Base-by-base conservation (phyloP, 306 rosid genomes). In the Glycine latifolia region DNA sequence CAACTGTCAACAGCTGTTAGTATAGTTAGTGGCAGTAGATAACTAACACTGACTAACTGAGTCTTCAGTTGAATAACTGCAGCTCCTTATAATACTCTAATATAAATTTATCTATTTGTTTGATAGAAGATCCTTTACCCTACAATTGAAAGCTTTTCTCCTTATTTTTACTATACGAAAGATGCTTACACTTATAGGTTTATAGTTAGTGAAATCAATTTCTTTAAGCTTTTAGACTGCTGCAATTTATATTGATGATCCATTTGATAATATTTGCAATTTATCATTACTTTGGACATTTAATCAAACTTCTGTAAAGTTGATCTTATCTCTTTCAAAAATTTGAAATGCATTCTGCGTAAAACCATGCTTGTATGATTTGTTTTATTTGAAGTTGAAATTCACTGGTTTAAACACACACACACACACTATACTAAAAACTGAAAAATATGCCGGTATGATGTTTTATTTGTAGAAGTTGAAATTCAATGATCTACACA, bases 291-390 rank as follows among this genome's bases (percentile, higher is more conserved):
- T 62, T 62, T 12, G 11, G 79, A 39, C 67, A 35, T 80, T 48
- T 2, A 46, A 58, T 54, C 50, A 41, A 39, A 8, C 61, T 60
- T 66, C 20, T 13, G 33, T 62, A 54, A 49, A 39, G 67, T 52
- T 52, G 67, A 48, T 81, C 47, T 52, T 49, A 49, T 50, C 79
- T 63, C 73, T 72, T 80, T 41, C 58, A 3, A 81, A 63, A 16
- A 65, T 81, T 49, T 8, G 67, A 72, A 81, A 39, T 15, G 61
- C 12, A 14, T 74, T 73, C 62, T 16, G 35, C 41, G 31, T 77
- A 20, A 65, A 43, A 62, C 68, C 31, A 15, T 44, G 54, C 79
- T 50, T 56, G 5, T 15, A 54, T 43, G 67, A 73, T 73, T 54
- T 54, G 14, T 53, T 72, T 72, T 72, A 43, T 46, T 59, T 59